Conservation (phyloP, 345 rosid species). For the Populus nigra region DNA sequence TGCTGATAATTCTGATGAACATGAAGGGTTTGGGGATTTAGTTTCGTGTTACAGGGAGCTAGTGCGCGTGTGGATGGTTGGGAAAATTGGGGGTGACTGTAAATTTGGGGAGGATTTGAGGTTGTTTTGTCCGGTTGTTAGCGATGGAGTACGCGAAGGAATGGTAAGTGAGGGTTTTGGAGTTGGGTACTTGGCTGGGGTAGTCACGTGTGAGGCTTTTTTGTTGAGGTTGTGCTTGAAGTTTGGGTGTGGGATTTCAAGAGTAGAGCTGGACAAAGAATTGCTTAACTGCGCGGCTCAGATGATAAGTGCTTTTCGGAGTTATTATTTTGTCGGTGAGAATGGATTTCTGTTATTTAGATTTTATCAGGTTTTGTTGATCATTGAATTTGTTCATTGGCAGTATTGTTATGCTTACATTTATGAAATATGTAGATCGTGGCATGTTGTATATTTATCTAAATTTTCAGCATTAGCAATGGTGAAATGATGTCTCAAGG, state of each 20-base stretch:
- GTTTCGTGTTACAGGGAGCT: constrained; percentile 48
- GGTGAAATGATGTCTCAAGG: too few species aligned
- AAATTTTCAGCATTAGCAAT: too few species aligned
- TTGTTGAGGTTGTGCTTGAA: constrained; percentile 58
- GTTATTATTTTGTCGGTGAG: constrained; percentile 58
- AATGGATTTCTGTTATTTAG: neutral
- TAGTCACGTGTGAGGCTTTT: constrained; percentile 60
- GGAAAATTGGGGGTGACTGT: constrained; percentile 31
- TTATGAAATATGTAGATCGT: too few species aligned
- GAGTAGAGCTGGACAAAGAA: constrained; percentile 42
- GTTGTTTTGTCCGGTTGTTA: constrained; percentile 51
- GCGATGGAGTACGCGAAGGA: constrained; percentile 35
- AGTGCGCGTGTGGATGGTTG: constrained; percentile 58
- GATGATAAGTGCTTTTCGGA: constrained; percentile 49
- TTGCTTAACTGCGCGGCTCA: constrained; percentile 38
- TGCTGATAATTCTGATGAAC: constrained; percentile 17
- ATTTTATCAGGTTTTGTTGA: neutral
- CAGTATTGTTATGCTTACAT: neutral
- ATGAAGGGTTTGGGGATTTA: constrained; percentile 33
- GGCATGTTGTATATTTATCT: too few species aligned
- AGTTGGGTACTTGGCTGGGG: constrained; percentile 58
- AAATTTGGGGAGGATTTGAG: constrained; percentile 37
- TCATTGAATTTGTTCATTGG: too few species aligned
- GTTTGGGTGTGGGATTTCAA: constrained; percentile 29
- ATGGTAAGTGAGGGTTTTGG: constrained; percentile 36